Conservation (phyloP, 2,329 filamentous ascomycete species). For the Talaromyces funiculosus region DNA sequence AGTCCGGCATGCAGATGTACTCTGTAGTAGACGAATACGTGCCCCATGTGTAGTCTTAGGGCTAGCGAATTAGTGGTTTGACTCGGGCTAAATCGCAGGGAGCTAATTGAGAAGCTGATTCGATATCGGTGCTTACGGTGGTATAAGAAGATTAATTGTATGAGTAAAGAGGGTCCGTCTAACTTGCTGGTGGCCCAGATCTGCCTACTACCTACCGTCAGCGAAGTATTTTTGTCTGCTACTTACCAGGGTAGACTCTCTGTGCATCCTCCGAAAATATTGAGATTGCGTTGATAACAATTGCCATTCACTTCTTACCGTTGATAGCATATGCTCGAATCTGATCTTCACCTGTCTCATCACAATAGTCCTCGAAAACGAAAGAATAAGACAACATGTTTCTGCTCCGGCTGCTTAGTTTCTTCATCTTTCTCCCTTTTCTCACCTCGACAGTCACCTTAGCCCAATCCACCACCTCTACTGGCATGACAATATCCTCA, state of each 20-base stretch:
- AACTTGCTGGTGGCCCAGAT: neutral
- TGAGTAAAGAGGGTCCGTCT: neutral
- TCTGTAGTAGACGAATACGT: neutral
- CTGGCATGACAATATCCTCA: constrained; percentile 17
- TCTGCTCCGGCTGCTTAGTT: neutral
- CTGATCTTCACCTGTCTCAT: neutral
- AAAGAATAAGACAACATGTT: constrained; percentile 3
- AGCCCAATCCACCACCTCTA: constrained; percentile 9
- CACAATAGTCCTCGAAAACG: neutral
- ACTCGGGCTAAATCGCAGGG: neutral
- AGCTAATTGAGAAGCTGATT: neutral
- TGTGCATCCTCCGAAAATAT: neutral
- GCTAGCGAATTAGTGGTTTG: neutral
- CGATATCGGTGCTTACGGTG: neutral
- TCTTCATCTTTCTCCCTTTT: constrained; percentile 7
- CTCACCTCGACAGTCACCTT: constrained; percentile 6
- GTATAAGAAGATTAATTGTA: neutral
- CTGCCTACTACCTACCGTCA: neutral
- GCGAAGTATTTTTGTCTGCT: neutral
- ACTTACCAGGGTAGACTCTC: neutral
- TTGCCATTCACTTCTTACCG: neutral
- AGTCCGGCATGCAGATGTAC: neutral
- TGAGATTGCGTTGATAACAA: neutral
- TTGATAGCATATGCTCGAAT: neutral
- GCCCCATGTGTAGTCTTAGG: neutral